Conservation (phyloP, 352 stramenopile species). For the Pythium phragmiticola region DNA sequence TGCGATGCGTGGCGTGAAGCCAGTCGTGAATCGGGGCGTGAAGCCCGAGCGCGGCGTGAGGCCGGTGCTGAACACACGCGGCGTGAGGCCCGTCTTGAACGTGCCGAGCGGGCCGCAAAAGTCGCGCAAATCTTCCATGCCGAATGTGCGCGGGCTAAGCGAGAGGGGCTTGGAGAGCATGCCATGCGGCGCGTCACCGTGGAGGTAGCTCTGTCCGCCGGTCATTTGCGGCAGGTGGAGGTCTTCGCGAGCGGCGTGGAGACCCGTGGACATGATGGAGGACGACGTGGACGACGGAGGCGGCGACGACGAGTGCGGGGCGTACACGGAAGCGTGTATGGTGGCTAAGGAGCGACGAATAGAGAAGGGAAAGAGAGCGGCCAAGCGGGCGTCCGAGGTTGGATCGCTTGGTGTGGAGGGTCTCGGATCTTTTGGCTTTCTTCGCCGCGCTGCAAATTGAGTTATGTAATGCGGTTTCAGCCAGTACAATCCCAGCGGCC, state of each 20-base stretch:
- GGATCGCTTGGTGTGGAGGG: conserved; percentile 9
- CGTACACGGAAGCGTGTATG: conserved; percentile 17
- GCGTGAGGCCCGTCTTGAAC: conserved; percentile 84
- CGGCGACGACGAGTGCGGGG: neutral
- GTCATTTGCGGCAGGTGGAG: conserved; percentile 54
- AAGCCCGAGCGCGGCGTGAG: conserved; percentile 80
- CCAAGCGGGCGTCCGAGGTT: neutral
- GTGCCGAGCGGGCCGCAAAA: conserved; percentile 75
- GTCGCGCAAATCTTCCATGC: conserved; percentile 83
- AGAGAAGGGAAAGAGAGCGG: conserved; percentile 5
- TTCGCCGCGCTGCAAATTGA: conserved; percentile 37
- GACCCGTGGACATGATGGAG: conserved; percentile 57
- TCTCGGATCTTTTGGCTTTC: conserved; percentile 13
- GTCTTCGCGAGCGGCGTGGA: conserved; percentile 73
- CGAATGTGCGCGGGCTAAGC: conserved; percentile 75
- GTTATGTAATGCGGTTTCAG: conserved; percentile 68
- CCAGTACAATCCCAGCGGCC: neutral
- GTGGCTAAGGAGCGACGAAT: conserved; percentile 3
- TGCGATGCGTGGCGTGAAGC: conserved; percentile 74
- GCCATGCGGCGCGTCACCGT: conserved; percentile 31
- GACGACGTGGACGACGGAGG: neutral
- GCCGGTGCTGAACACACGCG: conserved; percentile 77
- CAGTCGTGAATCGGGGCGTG: conserved; percentile 76
- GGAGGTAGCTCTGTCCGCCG: conserved; percentile 33
- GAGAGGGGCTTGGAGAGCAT: conserved; percentile 66